Base-by-base conservation (phyloP, 2,329 filamentous ascomycete genomes). In the Aspergillus tubingensis region DNA sequence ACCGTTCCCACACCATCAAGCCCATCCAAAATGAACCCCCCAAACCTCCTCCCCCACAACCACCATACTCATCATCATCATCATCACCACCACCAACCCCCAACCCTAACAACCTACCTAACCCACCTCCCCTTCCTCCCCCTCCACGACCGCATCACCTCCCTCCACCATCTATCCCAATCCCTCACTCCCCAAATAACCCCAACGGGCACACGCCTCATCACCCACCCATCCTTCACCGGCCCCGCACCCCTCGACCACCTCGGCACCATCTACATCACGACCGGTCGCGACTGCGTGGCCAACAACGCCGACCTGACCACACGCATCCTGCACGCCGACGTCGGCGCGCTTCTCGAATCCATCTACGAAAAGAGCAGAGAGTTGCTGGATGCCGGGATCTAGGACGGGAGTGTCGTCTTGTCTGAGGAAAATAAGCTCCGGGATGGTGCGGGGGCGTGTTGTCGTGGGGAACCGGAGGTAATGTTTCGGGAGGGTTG, bases 401-500 rank as follows among this genome's bases (percentile, higher is more conserved):
- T 63, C 3, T 15, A 48, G 2, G 52, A 64, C n/a, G 65, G 66
- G 3, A 59, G 51, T 0, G 60, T 67, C 4, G 47, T 15, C 2
- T 27, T 49, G 6, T 60, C 61, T 4, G 21, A 23, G 39, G 41
- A 1, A 43, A 39, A 10, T n/a, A 10, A 11, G 36, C 41, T 8
- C 17, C 32, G 11, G 11, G 32, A 36, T 5, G n/a, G 19, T 1
- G 59, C 57, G 8, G 69, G 68, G 54, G 38, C 64, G 1, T 69
- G 67, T 39, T 70, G 68, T 32, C 41, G 43, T 5, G 67, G 67
- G 1, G 61, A 68, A 25, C 63, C 64, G 1, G 54, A 44, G n/a
- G 67, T 67, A 1, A 43, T 61, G 5, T 69, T 70, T 8, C 48
- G 63, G 3, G 8, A 15, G 10, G 54, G 59, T 5, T 66, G 67